phyloP scores from a whole-genome alignment of 176 grass and related monocot species.

The Musa troglodytarum region DNA sequence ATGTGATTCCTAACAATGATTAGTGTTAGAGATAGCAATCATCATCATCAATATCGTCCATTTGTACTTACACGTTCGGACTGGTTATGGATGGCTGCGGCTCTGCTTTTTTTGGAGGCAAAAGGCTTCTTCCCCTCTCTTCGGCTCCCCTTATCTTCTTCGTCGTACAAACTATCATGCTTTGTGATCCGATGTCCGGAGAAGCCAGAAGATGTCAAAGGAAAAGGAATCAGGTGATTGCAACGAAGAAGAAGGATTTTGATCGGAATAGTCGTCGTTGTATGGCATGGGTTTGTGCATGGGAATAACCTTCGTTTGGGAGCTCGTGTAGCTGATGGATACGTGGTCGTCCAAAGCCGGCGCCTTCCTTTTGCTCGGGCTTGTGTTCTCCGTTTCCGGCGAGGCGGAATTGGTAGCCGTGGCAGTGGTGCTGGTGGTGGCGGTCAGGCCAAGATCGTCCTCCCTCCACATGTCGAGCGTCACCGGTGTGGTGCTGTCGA shows the following conservation, averaged over 20 bases:
- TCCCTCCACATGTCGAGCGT: conserved; percentile 35
- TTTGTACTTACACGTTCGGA: conserved; percentile 82
- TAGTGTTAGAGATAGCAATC: no score
- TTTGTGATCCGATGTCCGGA: neutral
- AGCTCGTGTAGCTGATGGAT: conserved; percentile 8
- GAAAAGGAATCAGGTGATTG: neutral
- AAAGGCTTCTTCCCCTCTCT: conserved; percentile 36
- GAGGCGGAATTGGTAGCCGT: conserved; percentile 66
- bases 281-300: no score
- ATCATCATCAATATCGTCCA: neutral
- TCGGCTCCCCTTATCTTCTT: conserved; percentile 33
- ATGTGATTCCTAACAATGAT: no score
- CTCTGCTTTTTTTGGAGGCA: conserved; percentile 62
- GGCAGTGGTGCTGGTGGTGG: conserved; percentile 40
- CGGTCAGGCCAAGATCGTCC: conserved; percentile 16
- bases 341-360: conserved; percentile 25
- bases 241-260: no score
- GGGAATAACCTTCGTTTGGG: neutral
- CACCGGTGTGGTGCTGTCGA: conserved; percentile 32
- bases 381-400: conserved; percentile 6
- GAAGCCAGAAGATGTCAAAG: neutral
- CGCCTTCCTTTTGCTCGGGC: neutral
- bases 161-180: conserved; percentile 38
- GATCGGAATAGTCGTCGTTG: no score
- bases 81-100: conserved; percentile 73